Evolutionary conservation across 73 alveolate genomes (phyloP).

Genomic region (Paramecium octaurelia): DNA sequence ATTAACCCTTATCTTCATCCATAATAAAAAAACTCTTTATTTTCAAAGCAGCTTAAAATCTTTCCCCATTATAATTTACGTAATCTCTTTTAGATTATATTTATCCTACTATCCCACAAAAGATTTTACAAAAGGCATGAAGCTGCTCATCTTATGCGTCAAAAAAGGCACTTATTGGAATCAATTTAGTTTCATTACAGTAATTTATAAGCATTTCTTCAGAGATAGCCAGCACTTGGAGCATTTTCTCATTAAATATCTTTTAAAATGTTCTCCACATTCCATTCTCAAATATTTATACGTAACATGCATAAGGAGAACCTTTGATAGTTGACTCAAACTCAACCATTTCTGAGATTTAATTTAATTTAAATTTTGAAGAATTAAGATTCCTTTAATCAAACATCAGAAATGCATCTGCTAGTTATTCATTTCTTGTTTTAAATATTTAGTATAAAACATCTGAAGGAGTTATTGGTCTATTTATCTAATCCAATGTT

Average conservation of each 20-base stretch:
- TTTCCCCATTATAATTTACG: background rate
- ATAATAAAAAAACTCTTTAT: background rate
- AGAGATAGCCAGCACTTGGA: background rate
- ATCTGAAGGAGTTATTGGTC: conserved; percentile 20
- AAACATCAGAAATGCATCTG: background rate
- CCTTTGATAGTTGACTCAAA: background rate
- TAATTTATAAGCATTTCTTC: conserved; percentile 29
- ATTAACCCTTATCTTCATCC: background rate
- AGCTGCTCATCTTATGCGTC: background rate
- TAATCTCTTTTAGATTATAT: background rate
- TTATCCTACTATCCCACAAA: background rate
- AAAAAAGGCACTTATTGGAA: background rate
- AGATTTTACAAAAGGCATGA: background rate
- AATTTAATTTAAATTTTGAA: background rate
- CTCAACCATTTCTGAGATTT: background rate
- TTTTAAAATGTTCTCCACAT: background rate
- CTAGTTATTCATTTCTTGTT: background rate
- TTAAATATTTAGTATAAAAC: background rate
- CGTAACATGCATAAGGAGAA: background rate
- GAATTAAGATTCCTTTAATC: background rate
- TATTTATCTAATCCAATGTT: background rate
- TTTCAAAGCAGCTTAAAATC: background rate
- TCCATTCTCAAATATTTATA: background rate
- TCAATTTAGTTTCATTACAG: background rate
- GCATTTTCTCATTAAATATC: background rate